Evolutionary conservation across 139 green algal species (phyloP), one percentile per base, ranked within the genome.

Genomic region (Trebouxia sp.): DNA sequence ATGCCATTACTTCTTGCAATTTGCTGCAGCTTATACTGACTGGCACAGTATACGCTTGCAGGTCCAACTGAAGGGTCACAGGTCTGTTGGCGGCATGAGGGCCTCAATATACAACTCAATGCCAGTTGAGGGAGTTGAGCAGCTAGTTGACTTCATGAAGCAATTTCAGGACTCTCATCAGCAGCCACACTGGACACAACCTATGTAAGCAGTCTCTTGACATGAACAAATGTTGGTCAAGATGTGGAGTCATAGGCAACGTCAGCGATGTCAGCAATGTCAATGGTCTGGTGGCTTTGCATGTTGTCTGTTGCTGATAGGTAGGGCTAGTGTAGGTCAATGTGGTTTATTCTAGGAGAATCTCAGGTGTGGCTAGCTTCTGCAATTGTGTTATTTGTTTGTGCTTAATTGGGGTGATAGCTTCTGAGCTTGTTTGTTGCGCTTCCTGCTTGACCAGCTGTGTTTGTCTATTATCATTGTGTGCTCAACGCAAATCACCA

Each of bases 71-170:
- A 99, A 99, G 90, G 97, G 97, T 0, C 97, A 99, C 89, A 90
- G 97, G 45, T 97, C 90, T 65, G 97, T 99, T 39, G 97, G 97
- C 37, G 97, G 97, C 84, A 98, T 99, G 95, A 92, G 97, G 35
- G 97, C 97, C 3, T 98, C 92, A 65, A 98, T 99, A 81, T 99
- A 99, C 90, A 99, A 99, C 84, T 94, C 94, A 43, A 99, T 99
- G 97, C 97, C 97, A 2, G 24, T 91, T 15, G 94, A 96, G 79
- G 97, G 95, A 35, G 92, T 98, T 24, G 48, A 97, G 85, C 70
- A 82, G 56, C 89, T 99, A 51, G 95, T 88, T 0, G 75, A 81
- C 7, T 98, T 98, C 87, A 99, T 99, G 97, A 91, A 93, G 81
- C 88, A 93, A 15, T 53, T 79, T 47, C n/a, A 35, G 35, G 74